These are phyloP conservation scores for Cupressus sempervirens DNA, from an alignment of 75 land plant species.

Conservation along the genomic window DNA sequence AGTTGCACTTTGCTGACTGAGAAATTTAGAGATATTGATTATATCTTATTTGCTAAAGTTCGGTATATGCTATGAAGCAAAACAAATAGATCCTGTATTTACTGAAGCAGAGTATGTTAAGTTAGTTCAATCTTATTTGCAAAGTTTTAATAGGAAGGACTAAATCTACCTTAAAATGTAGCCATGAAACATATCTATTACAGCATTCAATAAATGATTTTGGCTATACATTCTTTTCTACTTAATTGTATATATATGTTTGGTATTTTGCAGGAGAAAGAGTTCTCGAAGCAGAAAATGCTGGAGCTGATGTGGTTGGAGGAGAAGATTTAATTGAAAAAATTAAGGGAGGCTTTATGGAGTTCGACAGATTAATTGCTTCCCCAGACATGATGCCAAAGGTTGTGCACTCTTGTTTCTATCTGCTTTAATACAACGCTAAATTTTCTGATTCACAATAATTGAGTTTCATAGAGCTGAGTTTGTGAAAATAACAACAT, in stretches of 20 bases:
- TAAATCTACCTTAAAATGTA: neutral
- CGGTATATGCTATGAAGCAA: neutral
- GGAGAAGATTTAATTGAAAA: constrained; percentile 90
- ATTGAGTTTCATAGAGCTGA: neutral
- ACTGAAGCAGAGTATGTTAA: neutral
- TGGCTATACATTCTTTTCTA: neutral
- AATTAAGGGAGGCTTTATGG: constrained; percentile 91
- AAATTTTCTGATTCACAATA: neutral
- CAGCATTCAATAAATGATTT: neutral
- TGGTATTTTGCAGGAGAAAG: constrained; percentile 65
- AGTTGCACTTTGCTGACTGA: too few relatives aligned
- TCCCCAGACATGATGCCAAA: constrained; percentile 99
- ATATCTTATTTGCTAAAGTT: neutral
- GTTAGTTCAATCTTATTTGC: neutral
- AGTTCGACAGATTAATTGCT: constrained; percentile 95
- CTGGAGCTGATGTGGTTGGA: constrained; percentile 96
- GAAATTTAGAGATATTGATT: too few relatives aligned
- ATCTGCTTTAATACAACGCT: neutral
- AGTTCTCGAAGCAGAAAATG: constrained; percentile 82
- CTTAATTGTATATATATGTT: neutral
- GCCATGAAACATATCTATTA: neutral
- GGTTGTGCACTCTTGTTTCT: constrained; percentile 26
- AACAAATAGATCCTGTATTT: neutral
- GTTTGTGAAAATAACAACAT: neutral
- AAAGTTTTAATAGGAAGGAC: neutral